Evolutionary conservation across 1,284 basidiomycete species (phyloP), one percentile per base, ranked within the genome.

Genomic region (Hortiboletus rubellus): DNA sequence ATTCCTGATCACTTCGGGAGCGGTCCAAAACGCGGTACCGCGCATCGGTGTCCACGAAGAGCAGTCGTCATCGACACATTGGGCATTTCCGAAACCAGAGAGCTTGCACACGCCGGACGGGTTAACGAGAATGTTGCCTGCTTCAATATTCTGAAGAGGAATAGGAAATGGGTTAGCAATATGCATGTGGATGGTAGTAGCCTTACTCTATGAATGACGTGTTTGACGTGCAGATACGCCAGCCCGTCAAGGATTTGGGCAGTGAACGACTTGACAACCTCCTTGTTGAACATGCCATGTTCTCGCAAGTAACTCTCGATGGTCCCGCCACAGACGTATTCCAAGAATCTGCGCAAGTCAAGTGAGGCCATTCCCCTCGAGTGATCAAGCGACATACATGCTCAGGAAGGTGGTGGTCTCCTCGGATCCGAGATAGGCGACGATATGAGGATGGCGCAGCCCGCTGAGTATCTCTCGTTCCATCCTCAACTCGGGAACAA

Each of bases 81-180:
- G 96, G 5, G 92, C 94, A 51, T 96, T 96, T 54, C 94, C 96
- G 72, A 98, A 98, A 72, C 98, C 96, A 3, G 94, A 95, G 51
- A 98, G 97, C 77, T 98, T 98, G 80, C 94, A 97, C 41, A 90
- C 82, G 2, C 96, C 96, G n/a, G 86, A 82, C 62, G 85, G 86
- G 70, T 98, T 94, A 22, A 98, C 94, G 27, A 99, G 83, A 63
- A 98, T 94, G 68, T 98, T 98, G 75, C 98, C 94, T 17, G 94
- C 94, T 76, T 99, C 98, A 61, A 98, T 76, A 75, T 99, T 96
- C 86, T 92, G 64, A 63, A 52, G 38, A 36, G 24, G 18, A 9
- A 17, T 44, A 12, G 12, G 27, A 7, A 27, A 27, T 27, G 27
- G 27, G 27, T 27, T 4, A 27, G 27, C 27, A 27, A 27, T 27